phyloP scores from a whole-genome alignment of 2,329 filamentous ascomycete genomes.

The Aureobasidium sp. region DNA sequence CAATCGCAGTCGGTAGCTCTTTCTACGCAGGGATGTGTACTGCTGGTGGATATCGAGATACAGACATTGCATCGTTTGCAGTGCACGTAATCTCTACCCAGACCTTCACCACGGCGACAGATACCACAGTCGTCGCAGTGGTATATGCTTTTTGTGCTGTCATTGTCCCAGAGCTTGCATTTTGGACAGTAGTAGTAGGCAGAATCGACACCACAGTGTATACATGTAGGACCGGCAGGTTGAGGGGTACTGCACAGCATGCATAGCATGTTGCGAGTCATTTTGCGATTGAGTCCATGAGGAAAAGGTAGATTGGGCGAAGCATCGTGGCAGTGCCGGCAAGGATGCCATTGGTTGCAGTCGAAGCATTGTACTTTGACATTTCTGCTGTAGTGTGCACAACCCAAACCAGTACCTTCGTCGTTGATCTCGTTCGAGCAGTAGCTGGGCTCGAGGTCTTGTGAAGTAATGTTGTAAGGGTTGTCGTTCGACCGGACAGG shows the following conservation, averaged over 20 bases:
- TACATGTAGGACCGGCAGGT: slow-evolving; percentile 80
- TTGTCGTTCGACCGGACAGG: slow-evolving; percentile 26
- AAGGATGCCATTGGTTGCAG: slow-evolving; percentile 94
- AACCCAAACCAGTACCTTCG: slow-evolving; percentile 71
- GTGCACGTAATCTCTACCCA: slow-evolving; percentile 98
- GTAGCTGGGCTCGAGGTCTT: slow-evolving; percentile 37
- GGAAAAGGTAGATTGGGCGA: slow-evolving; percentile 62
- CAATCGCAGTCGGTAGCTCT: slow-evolving; percentile 95
- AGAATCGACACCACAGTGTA: slow-evolving; percentile 78
- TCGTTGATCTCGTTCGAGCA: slow-evolving; percentile 47
- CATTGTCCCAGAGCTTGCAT: slow-evolving; percentile 98
- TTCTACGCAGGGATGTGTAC: slow-evolving; percentile 93
- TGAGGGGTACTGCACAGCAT: slow-evolving; percentile 95
- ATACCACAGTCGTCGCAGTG: slow-evolving; percentile 98
- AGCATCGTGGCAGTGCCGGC: slow-evolving; percentile 95
- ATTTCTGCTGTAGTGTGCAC: slow-evolving; percentile 93
- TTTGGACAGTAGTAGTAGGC: slow-evolving; percentile 94
- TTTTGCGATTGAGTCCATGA: slow-evolving; percentile 74
- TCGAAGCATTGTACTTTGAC: slow-evolving; percentile 95
- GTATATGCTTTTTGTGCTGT: slow-evolving; percentile 91
- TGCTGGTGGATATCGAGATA: slow-evolving; percentile 87
- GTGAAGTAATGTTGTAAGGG: slow-evolving; percentile 37
- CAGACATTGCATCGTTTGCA: slow-evolving; percentile 98
- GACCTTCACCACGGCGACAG: slow-evolving; percentile 87
- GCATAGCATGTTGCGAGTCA: slow-evolving; percentile 96